Evolutionary conservation across 768 basidiomycete species (phyloP).

Genomic region (Piloderma croceum): DNA sequence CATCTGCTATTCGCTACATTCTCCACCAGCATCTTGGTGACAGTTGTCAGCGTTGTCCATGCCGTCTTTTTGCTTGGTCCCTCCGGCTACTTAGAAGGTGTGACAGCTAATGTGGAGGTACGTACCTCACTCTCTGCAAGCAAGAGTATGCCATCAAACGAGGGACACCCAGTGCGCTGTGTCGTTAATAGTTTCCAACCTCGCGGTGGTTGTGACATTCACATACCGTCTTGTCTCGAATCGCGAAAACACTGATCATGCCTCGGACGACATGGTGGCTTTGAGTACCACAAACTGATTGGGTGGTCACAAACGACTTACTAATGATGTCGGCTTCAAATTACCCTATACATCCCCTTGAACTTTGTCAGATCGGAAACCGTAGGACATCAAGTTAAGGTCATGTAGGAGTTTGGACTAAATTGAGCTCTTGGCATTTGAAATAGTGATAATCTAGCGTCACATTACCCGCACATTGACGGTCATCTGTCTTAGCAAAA

Average conservation of each 20-base stretch:
- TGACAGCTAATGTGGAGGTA: conserved; percentile 43
- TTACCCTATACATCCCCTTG: too few relatives aligned
- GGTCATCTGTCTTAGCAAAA: too few relatives aligned
- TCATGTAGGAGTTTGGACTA: too few relatives aligned
- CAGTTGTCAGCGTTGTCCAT: conserved; percentile 39
- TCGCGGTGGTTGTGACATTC: conserved; percentile 21
- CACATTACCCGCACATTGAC: too few relatives aligned
- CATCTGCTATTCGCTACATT: conserved; percentile 46
- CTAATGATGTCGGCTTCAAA: too few relatives aligned
- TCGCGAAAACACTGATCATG: neutral
- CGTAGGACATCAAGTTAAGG: too few relatives aligned
- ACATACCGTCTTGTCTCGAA: conserved; percentile 17
- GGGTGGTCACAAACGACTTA: too few relatives aligned
- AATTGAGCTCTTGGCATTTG: too few relatives aligned
- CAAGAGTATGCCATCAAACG: neutral
- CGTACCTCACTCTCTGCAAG: neutral
- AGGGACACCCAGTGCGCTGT: conserved; percentile 12
- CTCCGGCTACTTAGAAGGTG: conserved; percentile 25
- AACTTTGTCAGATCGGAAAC: too few relatives aligned
- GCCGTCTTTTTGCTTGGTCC: conserved; percentile 34
- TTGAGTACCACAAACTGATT: too few relatives aligned
- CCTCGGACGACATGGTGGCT: too few relatives aligned
- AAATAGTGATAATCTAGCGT: too few relatives aligned
- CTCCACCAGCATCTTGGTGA: conserved; percentile 49
- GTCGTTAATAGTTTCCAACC: conserved; percentile 16